Evolutionary conservation across 805 yeast genomes (phyloP).

Genomic region (Cyberlindnera amylophila): DNA sequence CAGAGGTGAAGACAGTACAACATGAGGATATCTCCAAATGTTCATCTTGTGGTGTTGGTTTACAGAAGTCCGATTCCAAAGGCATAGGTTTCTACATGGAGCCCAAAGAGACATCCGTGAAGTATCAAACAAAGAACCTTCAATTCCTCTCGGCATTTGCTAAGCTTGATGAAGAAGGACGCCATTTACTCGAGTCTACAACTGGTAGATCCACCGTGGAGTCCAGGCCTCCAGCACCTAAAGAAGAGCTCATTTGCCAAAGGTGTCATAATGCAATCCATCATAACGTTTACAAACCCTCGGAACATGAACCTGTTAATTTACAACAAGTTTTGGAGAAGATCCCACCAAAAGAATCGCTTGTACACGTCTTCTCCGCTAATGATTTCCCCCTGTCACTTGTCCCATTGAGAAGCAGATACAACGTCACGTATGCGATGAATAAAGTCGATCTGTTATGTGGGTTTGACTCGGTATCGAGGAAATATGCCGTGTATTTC

Average conservation of each 20-base stretch:
- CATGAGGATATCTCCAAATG: slow-evolving; percentile 30
- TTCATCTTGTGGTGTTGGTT: slow-evolving; percentile 52
- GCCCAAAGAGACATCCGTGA: slow-evolving; percentile 21
- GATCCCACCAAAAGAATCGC: slow-evolving; percentile 40
- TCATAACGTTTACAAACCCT: slow-evolving; percentile 36
- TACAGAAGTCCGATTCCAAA: slow-evolving; percentile 39
- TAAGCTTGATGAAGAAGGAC: slow-evolving; percentile 24
- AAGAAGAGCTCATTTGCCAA: slow-evolving; percentile 36
- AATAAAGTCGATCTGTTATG: slow-evolving; percentile 44
- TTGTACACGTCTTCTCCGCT: slow-evolving; percentile 62
- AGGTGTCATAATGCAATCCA: slow-evolving; percentile 53
- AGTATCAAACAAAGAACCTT: slow-evolving; percentile 14
- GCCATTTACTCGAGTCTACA: slow-evolving; percentile 12
- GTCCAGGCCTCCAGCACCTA: background rate
- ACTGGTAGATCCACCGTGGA: background rate
- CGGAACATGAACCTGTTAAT: slow-evolving; percentile 32
- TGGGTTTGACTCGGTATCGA: slow-evolving; percentile 28
- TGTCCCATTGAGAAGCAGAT: slow-evolving; percentile 20
- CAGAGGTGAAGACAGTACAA: too few species aligned
- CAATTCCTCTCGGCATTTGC: slow-evolving; percentile 22
- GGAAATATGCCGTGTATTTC: slow-evolving; percentile 32
- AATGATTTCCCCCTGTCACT: slow-evolving; percentile 63
- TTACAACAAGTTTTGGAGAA: slow-evolving; percentile 29
- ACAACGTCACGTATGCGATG: slow-evolving; percentile 30
- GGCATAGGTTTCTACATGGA: slow-evolving; percentile 45